Evolutionary conservation across 2,329 filamentous ascomycete genomes (phyloP).

Genomic region (Ustulina deusta): DNA sequence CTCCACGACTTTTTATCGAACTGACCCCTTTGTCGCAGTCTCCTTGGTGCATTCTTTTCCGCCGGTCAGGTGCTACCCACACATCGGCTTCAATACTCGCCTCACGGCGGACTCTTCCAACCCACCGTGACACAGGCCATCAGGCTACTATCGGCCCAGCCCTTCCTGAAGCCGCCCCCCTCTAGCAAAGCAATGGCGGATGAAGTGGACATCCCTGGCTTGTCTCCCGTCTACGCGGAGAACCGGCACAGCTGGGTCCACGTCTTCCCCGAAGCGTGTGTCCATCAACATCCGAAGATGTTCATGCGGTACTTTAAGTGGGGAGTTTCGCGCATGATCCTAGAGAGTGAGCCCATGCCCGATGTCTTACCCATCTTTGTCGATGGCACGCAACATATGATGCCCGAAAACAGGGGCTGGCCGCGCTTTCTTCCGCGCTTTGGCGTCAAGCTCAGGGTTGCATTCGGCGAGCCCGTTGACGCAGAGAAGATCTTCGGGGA

Average conservation of each 20-base stretch:
- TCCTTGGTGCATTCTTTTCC: slow-evolving; percentile 82
- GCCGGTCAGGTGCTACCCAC: slow-evolving; percentile 91
- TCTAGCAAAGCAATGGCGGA: slow-evolving; percentile 29
- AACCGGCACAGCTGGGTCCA: slow-evolving; percentile 89
- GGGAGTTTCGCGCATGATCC: slow-evolving; percentile 90
- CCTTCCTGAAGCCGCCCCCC: slow-evolving; percentile 54
- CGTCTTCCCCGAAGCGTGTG: slow-evolving; percentile 94
- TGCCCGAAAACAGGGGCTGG: slow-evolving; percentile 84
- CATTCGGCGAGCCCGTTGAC: slow-evolving; percentile 83
- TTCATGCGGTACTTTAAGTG: slow-evolving; percentile 98
- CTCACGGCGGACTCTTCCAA: slow-evolving; percentile 87
- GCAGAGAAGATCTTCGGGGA: slow-evolving; percentile 81
- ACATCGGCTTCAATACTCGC: slow-evolving; percentile 82
- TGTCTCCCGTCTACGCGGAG: slow-evolving; percentile 70
- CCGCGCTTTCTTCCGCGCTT: slow-evolving; percentile 84
- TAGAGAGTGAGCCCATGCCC: slow-evolving; percentile 88
- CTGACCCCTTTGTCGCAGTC: slow-evolving; percentile 58
- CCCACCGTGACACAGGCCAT: slow-evolving; percentile 89
- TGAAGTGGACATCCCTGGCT: slow-evolving; percentile 59
- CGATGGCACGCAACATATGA: slow-evolving; percentile 87
- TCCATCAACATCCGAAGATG: slow-evolving; percentile 84
- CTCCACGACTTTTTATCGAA: background rate
- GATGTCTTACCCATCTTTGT: slow-evolving; percentile 95
- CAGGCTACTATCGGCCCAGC: slow-evolving; percentile 77
- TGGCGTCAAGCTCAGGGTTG: slow-evolving; percentile 76